A percentile compares a stretch with the other conserved stretches of the same genome.
These are phyloP conservation scores for Pythium plurisporium DNA, from an alignment of 352 stramenopile species.

Conservation along the genomic window DNA sequence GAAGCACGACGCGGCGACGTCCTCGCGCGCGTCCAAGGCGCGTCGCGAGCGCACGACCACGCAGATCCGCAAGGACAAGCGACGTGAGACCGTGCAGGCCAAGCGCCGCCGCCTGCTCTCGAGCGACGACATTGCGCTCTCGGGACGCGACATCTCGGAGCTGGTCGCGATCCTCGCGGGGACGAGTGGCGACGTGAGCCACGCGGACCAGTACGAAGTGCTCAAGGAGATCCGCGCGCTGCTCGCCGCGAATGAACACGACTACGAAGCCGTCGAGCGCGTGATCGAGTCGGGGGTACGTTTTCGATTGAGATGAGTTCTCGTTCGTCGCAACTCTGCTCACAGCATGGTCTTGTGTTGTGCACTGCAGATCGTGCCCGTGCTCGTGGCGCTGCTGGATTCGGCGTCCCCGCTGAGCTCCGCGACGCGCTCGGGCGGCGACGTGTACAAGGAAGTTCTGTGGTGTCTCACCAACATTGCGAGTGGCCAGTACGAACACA, in stretches of 20 bases:
- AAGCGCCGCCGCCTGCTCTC: constrained; percentile 66
- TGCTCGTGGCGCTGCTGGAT: constrained; percentile 65
- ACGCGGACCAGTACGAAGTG: constrained; percentile 63
- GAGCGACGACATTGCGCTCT: constrained; percentile 38
- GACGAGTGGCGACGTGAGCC: constrained; percentile 15
- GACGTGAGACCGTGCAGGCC: constrained; percentile 50
- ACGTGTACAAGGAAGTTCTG: constrained; percentile 74
- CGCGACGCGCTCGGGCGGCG: constrained; percentile 51
- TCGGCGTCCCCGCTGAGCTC: constrained; percentile 59
- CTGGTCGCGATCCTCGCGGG: constrained; percentile 40
- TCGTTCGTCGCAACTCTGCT: neutral
- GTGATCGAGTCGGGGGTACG: constrained; percentile 74
- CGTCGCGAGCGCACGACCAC: constrained; percentile 53
- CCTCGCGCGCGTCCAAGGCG: constrained; percentile 60
- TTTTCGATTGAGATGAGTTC: too few species aligned
- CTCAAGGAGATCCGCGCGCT: constrained; percentile 64
- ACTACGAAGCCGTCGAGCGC: constrained; percentile 64
- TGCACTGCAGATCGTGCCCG: constrained; percentile 53
- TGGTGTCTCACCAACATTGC: constrained; percentile 85
- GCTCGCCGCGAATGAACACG: constrained; percentile 53
- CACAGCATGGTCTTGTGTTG: neutral
- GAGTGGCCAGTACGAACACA: constrained; percentile 80
- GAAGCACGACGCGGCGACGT: constrained; percentile 62
- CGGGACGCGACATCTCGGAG: constrained; percentile 48
- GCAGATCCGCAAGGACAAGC: constrained; percentile 76